phyloP scores from a whole-genome alignment of 805 yeast genomes.

The Tetrapisispora pingtungensis region DNA sequence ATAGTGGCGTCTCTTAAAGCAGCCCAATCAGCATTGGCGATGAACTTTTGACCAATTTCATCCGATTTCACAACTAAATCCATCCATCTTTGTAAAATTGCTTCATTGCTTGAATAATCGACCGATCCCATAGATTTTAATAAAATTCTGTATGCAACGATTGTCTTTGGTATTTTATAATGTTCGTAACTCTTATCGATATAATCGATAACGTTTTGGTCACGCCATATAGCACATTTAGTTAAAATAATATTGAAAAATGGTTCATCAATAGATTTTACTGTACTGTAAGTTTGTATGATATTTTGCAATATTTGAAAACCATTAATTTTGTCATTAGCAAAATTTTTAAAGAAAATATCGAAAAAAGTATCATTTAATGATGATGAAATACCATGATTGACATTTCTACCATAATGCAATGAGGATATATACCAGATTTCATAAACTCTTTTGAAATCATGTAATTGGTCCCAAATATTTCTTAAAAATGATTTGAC shows the following conservation, averaged over 20 bases:
- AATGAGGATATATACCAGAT: constrained; percentile 52
- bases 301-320: constrained; percentile 43
- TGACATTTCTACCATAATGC: constrained; percentile 40
- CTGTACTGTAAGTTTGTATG: constrained; percentile 40
- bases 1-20: constrained; percentile 65
- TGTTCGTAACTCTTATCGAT: constrained; percentile 45
- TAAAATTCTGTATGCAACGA: constrained; percentile 57
- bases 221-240: constrained; percentile 52
- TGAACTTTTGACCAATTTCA: constrained; percentile 41
- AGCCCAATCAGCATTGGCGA: constrained; percentile 76
- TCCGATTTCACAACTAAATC: constrained; percentile 39
- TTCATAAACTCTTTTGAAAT: constrained; percentile 43
- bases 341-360: constrained; percentile 48
- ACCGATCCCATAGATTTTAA: constrained; percentile 59
- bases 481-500: constrained; percentile 51
- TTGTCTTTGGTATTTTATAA: constrained; percentile 46
- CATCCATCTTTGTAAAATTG: constrained; percentile 48
- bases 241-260: constrained; percentile 63
- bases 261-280: constrained; percentile 57
- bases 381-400: constrained; percentile 58
- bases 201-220: constrained; percentile 47
- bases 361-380: constrained; percentile 55
- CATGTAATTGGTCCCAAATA: constrained; percentile 42
- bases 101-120: constrained; percentile 35
- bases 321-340: constrained; percentile 39